Conservation (phyloP, 805 yeast species). For the Metschnikowia peoriensis region DNA sequence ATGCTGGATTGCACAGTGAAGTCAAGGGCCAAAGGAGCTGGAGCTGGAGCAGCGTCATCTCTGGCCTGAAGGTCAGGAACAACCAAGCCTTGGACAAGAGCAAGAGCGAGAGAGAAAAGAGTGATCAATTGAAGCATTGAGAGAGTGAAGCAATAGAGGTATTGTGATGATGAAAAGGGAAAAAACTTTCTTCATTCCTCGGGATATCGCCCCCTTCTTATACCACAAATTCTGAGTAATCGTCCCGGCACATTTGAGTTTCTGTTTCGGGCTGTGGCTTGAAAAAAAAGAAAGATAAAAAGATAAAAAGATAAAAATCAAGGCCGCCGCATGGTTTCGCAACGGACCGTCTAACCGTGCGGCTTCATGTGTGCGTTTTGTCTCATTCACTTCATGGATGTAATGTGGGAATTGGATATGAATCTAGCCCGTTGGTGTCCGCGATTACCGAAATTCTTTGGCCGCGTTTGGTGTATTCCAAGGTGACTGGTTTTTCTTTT, state of each 20-base stretch:
- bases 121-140: slow-evolving; percentile 6
- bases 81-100: slow-evolving; percentile 6
- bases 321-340: neutral
- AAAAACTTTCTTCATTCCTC: neutral
- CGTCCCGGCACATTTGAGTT: neutral
- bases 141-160: neutral
- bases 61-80: neutral
- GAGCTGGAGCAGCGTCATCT: slow-evolving; percentile 3
- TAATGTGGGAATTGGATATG: too few species aligned
- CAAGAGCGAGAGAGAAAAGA: slow-evolving; percentile 6
- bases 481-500: too few species aligned
- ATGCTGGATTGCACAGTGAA: slow-evolving; percentile 4
- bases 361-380: neutral
- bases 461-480: too few species aligned
- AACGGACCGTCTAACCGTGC: neutral
- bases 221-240: neutral
- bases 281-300: too few species aligned
- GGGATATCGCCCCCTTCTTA: neutral
- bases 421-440: too few species aligned
- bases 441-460: too few species aligned
- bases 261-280: too few species aligned
- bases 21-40: slow-evolving; percentile 12
- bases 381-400: too few species aligned
- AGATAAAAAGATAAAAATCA: too few species aligned
- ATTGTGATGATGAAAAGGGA: too few species aligned